phyloP scores from a whole-genome alignment of 2,329 filamentous ascomycete genomes.

The Bipolaris gigantea region DNA sequence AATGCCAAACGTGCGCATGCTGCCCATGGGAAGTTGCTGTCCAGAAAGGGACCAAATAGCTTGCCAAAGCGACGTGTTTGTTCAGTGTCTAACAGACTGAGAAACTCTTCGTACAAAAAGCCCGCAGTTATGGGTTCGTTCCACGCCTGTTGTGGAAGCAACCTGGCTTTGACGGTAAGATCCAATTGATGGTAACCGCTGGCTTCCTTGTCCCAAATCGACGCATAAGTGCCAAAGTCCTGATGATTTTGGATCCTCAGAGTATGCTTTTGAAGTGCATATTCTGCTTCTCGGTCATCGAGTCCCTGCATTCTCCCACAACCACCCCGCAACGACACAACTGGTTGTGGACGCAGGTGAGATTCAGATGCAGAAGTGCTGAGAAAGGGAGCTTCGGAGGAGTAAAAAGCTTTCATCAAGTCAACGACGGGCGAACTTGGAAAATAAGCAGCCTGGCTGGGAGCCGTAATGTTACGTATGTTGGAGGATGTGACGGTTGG shows the following conservation, averaged over 20 bases:
- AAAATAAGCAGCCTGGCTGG: not conserved
- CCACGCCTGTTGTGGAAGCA: not conserved
- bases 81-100: not conserved
- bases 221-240: not conserved
- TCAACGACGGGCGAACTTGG: not conserved
- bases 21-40: not conserved
- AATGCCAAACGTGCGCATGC: not conserved
- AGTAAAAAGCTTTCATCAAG: not conserved
- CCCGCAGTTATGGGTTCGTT: not conserved
- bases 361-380: not conserved
- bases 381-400: not conserved
- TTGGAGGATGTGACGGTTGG: slow-evolving; percentile 7
- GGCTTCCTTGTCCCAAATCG: not conserved
- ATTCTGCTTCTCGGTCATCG: not conserved
- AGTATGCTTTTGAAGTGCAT: not conserved
- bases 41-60: not conserved
- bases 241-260: not conserved
- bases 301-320: not conserved
- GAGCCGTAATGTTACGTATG: slow-evolving; percentile 15
- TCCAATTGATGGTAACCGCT: not conserved
- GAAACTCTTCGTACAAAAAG: not conserved
- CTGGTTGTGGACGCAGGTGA: not conserved
- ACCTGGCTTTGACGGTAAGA: not conserved
- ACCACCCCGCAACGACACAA: slow-evolving; percentile 18
- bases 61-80: not conserved